These are phyloP conservation scores for Pyrenopolyporus hunteri DNA, from an alignment of 495 filamentous ascomycete species.

Conservation along the genomic window DNA sequence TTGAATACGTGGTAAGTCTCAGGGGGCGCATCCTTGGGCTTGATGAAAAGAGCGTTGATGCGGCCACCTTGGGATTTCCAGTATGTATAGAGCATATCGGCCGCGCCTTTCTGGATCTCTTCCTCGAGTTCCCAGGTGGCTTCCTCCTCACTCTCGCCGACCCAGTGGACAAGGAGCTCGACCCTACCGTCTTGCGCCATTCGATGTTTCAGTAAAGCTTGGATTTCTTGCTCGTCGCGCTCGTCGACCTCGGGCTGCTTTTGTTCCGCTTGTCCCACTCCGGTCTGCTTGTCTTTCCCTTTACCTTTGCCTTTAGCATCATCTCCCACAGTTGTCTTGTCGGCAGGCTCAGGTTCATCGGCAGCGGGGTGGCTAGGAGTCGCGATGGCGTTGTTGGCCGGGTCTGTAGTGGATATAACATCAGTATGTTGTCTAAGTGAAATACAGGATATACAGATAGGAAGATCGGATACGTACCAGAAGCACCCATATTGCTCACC, in stretches of 20 bases:
- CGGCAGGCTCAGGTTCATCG: neutral
- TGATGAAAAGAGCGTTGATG: constrained; percentile 38
- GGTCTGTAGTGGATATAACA: neutral
- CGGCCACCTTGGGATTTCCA: constrained; percentile 42
- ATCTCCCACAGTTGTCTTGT: neutral
- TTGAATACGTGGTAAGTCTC: constrained; percentile 40
- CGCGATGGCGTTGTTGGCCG: constrained; percentile 3
- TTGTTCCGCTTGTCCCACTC: neutral
- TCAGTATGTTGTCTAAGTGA: neutral
- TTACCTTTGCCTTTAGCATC: constrained; percentile 18
- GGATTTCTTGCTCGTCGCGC: constrained; percentile 35
- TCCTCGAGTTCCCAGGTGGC: constrained; percentile 40
- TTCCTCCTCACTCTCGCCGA: constrained; percentile 29
- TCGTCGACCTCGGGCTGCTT: constrained; percentile 15
- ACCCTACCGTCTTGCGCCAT: constrained; percentile 33
- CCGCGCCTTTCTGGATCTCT: constrained; percentile 40
- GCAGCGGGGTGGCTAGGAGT: neutral
- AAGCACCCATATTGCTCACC: constrained; percentile 32
- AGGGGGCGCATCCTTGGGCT: constrained; percentile 35
- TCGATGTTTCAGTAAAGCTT: constrained; percentile 29
- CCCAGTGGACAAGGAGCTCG: constrained; percentile 40
- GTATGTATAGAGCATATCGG: constrained; percentile 35
- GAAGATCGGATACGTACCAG: constrained; percentile 16
- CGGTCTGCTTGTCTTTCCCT: constrained; percentile 14
- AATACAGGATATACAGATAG: neutral